phyloP scores from a whole-genome alignment of 352 stramenopile genomes.

The Pythium sp. region DNA sequence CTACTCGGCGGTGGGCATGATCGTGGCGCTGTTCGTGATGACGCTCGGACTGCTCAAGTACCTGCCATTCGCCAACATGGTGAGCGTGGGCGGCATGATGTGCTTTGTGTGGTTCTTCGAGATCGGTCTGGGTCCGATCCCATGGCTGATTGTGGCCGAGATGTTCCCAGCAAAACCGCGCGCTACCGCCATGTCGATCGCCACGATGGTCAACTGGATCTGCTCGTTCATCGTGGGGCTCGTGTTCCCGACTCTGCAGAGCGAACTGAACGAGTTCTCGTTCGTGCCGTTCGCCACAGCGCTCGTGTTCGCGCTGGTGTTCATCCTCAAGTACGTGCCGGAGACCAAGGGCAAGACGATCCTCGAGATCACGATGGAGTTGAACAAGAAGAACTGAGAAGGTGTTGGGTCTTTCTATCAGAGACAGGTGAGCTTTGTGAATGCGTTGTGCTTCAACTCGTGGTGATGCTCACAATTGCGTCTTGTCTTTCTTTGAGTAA shows the following conservation, averaged over 20 bases:
- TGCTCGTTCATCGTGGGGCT: slow-evolving; percentile 95
- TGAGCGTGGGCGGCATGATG: slow-evolving; percentile 61
- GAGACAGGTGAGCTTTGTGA: too few relatives aligned
- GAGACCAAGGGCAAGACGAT: slow-evolving; percentile 90
- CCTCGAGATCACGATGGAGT: slow-evolving; percentile 63
- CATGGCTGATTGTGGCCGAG: slow-evolving; percentile 96
- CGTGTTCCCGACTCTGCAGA: slow-evolving; percentile 90
- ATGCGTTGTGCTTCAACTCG: neutral
- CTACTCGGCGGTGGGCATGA: slow-evolving; percentile 71
- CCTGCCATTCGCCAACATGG: slow-evolving; percentile 63
- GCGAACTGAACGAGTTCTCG: slow-evolving; percentile 78
- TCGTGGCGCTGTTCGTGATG: slow-evolving; percentile 60
- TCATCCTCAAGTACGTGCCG: slow-evolving; percentile 82
- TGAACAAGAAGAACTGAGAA: slow-evolving; percentile 29
- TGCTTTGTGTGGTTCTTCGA: slow-evolving; percentile 78
- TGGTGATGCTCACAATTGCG: too few relatives aligned
- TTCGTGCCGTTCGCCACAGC: slow-evolving; percentile 89
- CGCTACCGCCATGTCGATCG: slow-evolving; percentile 87
- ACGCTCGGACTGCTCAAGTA: slow-evolving; percentile 64
- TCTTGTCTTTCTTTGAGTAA: too few relatives aligned
- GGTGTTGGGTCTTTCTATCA: neutral
- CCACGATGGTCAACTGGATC: slow-evolving; percentile 94
- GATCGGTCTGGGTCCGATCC: slow-evolving; percentile 88
- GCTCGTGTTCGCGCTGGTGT: slow-evolving; percentile 75
- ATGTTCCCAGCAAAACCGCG: slow-evolving; percentile 95